Base-by-base conservation (phyloP, 2,329 filamentous ascomycete species). In the Seiridium unicorne region DNA sequence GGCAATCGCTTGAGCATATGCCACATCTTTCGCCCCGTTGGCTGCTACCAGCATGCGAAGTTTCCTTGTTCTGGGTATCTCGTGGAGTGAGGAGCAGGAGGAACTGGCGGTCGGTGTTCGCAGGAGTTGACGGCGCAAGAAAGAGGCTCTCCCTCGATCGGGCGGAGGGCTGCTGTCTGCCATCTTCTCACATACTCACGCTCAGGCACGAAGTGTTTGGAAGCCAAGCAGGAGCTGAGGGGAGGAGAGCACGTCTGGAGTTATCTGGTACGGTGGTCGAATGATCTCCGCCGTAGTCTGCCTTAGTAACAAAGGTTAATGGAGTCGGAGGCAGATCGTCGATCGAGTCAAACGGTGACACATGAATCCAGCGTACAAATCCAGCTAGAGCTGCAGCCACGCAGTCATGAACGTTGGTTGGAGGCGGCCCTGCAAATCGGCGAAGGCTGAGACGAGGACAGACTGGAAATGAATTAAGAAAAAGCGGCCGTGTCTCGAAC, bases 1-100 rank as follows among this genome's bases (percentile, higher is more conserved):
- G 62, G 88, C 85, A 57, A 91, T 81, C 18, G 86, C 79, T 70
- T 88, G 83, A 57, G 87, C 87, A 75, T 85, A 89, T 49, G 87
- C 85, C 36, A 87, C 83, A 68, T 89, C 87, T 59, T 83, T 81
- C 51, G 83, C 80, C 61, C 89, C 87, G 66, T 89, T 88, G 60
- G 88, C 83, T 60, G 86, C 86, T 42, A 91, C 80, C 40, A 91
- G 82, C 59, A 91, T 81, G 62, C 80, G 84, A 36, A 89, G 75
- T 64, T 84, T 84, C 62, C 76, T 72, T 38, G 75, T 73, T 11
- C 74, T 73, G 53, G 73, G 74, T 64, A 74, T 72, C 59, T 77
- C 74, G 64, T 72, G 72, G 51, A 77, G 63, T 7, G 75, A 77
- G 3, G 71, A 68, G 55, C 40, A 70, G 34, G 70, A 73, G 0